Evolutionary conservation across 345 rosid genomes (phyloP).

Genomic region (Euphorbia tirucalli): DNA sequence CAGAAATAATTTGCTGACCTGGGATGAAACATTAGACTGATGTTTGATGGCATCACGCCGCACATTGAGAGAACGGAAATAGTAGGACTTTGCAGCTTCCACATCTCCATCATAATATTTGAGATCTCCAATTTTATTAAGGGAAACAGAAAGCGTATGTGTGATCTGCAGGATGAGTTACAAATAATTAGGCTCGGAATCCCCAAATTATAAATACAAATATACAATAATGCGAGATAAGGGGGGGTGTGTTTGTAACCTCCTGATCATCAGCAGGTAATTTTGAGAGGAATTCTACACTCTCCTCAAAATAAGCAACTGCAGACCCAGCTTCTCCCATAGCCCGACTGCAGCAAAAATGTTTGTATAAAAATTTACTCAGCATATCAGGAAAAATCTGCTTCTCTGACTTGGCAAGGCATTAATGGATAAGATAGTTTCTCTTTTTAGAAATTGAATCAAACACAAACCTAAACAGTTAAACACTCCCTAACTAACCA

Average conservation of each 20-base stretch:
- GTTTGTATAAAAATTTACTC: not conserved
- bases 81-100: slow-evolving; percentile 76
- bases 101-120: slow-evolving; percentile 85
- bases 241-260: slow-evolving; percentile 40
- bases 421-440: not conserved
- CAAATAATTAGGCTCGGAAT: not conserved
- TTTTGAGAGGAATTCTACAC: slow-evolving; percentile 70
- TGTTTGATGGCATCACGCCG: slow-evolving; percentile 70
- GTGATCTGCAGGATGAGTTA: slow-evolving; percentile 48
- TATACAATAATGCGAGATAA: not conserved
- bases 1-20: slow-evolving; percentile 43
- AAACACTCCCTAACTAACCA: not conserved
- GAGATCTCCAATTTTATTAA: slow-evolving; percentile 93
- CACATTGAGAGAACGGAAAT: slow-evolving; percentile 66
- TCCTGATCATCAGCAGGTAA: slow-evolving; percentile 75
- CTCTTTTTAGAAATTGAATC: not conserved
- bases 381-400: not conserved
- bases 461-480: too few species aligned
- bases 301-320: slow-evolving; percentile 77
- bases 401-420: not conserved
- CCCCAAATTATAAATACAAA: slow-evolving; percentile 5
- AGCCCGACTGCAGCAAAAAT: slow-evolving; percentile 66
- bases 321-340: slow-evolving; percentile 79
- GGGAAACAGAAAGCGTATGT: slow-evolving; percentile 93
- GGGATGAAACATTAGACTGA: slow-evolving; percentile 60